These are phyloP conservation scores for Hortiboletus rubellus DNA, from an alignment of 1,284 basidiomycete genomes.

Conservation along the genomic window DNA sequence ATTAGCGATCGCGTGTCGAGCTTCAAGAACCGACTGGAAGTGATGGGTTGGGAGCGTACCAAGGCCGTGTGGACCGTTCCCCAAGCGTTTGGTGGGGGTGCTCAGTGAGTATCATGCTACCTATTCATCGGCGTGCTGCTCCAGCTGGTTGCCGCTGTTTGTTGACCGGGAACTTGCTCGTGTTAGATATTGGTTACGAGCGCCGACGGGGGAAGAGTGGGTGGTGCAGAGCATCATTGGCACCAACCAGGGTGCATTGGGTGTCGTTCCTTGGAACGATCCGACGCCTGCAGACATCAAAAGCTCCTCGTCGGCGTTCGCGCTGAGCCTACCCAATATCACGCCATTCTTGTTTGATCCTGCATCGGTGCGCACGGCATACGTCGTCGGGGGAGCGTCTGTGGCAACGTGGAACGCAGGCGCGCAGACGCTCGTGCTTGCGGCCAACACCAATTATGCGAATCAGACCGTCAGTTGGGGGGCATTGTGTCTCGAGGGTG, in stretches of 20 bases:
- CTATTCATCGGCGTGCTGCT: neutral
- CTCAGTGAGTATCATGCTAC: constrained; percentile 41
- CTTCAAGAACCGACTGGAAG: constrained; percentile 57
- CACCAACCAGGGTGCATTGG: constrained; percentile 70
- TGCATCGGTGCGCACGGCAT: constrained; percentile 28
- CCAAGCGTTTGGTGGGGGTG: constrained; percentile 63
- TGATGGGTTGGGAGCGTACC: constrained; percentile 57
- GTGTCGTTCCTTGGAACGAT: constrained; percentile 69
- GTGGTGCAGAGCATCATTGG: constrained; percentile 61
- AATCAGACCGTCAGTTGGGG: constrained; percentile 26
- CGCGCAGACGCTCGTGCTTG: constrained; percentile 39
- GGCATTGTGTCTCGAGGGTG: constrained; percentile 13
- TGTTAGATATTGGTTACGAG: constrained; percentile 61
- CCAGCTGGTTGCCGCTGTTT: neutral
- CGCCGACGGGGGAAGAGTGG: constrained; percentile 69
- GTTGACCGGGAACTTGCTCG: neutral
- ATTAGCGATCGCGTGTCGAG: constrained; percentile 64
- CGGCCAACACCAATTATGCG: constrained; percentile 44
- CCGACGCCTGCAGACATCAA: constrained; percentile 64
- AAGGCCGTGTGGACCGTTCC: constrained; percentile 72
- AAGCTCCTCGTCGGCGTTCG: constrained; percentile 53
- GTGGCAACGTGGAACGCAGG: constrained; percentile 42
- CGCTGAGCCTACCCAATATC: constrained; percentile 42
- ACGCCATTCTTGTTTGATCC: constrained; percentile 42
- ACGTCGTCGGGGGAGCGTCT: constrained; percentile 36